Evolutionary conservation across 805 yeast species (phyloP).

Genomic region (Lipomyces starkeyi): DNA sequence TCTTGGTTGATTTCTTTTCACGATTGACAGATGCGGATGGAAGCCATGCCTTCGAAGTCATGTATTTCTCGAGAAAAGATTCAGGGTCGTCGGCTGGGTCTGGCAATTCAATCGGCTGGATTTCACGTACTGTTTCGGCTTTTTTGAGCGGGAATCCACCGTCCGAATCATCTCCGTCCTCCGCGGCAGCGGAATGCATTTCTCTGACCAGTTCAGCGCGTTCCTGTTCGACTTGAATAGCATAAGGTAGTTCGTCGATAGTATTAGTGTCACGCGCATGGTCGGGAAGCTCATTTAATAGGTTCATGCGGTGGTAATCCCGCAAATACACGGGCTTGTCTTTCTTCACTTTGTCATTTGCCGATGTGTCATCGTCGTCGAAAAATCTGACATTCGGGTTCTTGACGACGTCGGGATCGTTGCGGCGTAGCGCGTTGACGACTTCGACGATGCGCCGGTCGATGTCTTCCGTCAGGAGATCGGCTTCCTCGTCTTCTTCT

Average conservation of each 20-base stretch:
- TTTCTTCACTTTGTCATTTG: constrained; percentile 52
- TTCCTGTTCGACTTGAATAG: constrained; percentile 75
- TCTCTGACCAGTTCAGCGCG: constrained; percentile 74
- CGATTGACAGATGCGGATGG: constrained; percentile 45
- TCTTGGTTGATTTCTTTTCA: neutral
- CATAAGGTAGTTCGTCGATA: constrained; percentile 67
- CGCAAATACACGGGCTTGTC: constrained; percentile 84
- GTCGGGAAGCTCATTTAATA: constrained; percentile 64
- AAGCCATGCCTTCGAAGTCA: constrained; percentile 86
- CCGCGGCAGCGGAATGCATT: constrained; percentile 65
- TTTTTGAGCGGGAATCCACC: constrained; percentile 65
- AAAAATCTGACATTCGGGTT: constrained; percentile 77
- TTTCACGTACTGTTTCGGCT: constrained; percentile 52
- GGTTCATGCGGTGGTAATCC: constrained; percentile 87
- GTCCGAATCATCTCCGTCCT: constrained; percentile 51
- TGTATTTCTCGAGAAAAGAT: constrained; percentile 73
- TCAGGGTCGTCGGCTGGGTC: constrained; percentile 69
- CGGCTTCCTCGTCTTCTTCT: constrained; percentile 92
- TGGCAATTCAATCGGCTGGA: constrained; percentile 57
- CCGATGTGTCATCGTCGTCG: constrained; percentile 55
- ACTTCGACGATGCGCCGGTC: constrained; percentile 80
- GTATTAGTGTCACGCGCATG: constrained; percentile 56
- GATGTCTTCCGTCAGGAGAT: constrained; percentile 81
- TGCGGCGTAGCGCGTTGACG: constrained; percentile 67
- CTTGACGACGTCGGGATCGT: constrained; percentile 65